phyloP scores from a whole-genome alignment of 2,329 filamentous ascomycete genomes.

The Harringtonia aguacate region DNA sequence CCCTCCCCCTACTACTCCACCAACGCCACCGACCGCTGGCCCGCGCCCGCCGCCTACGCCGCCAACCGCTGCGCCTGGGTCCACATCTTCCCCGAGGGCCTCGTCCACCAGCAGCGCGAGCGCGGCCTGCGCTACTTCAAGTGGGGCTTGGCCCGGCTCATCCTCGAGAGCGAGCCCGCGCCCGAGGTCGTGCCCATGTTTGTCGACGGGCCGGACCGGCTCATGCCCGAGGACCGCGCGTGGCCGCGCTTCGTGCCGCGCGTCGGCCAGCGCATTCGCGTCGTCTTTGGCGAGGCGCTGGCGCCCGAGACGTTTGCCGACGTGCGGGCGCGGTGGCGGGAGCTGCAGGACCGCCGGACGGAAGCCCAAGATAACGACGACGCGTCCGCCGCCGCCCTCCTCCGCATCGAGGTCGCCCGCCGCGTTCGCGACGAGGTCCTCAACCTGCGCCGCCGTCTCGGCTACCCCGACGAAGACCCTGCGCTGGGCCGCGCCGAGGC shows the following conservation, averaged over 20 bases:
- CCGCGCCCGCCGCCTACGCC: constrained; percentile 60
- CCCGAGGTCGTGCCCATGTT: constrained; percentile 91
- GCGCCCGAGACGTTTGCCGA: constrained; percentile 71
- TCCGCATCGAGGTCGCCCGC: constrained; percentile 71
- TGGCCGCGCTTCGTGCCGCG: constrained; percentile 78
- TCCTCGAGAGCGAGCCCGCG: constrained; percentile 74
- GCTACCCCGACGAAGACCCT: constrained; percentile 71
- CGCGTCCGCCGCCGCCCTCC: constrained; percentile 6
- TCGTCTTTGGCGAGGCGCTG: constrained; percentile 71
- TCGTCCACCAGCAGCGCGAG: constrained; percentile 76
- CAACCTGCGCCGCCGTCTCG: constrained; percentile 61
- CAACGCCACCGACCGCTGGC: constrained; percentile 53
- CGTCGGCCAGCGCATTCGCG: constrained; percentile 54
- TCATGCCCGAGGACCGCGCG: constrained; percentile 75
- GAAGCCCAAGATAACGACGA: constrained; percentile 34
- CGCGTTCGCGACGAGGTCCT: constrained; percentile 71
- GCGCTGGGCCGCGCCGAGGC: constrained; percentile 70
- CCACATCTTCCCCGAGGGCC: constrained; percentile 92
- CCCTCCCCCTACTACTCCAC: constrained; percentile 54
- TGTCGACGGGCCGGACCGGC: constrained; percentile 75
- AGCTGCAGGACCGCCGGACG: constrained; percentile 41
- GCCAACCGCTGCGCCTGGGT: constrained; percentile 71
- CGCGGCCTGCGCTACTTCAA: constrained; percentile 92
- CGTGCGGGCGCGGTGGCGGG: constrained; percentile 62
- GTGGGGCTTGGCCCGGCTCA: constrained; percentile 87